phyloP scores from a whole-genome alignment of 768 basidiomycete genomes.

The Trametes gibbosa region DNA sequence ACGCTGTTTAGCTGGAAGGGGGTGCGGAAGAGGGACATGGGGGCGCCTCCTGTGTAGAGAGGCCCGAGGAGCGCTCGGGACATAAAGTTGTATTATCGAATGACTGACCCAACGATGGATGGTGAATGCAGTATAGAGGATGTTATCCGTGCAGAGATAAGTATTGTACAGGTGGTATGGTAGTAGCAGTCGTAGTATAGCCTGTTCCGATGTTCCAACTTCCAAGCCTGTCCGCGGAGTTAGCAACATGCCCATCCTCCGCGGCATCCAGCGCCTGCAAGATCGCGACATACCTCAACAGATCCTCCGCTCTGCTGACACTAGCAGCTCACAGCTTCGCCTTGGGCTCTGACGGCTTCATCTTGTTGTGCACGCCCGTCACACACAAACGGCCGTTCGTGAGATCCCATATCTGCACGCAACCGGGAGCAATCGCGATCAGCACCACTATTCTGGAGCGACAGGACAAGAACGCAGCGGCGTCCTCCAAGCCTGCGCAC shows the following conservation, averaged over 20 bases:
- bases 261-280: neutral
- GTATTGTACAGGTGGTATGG: neutral
- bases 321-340: neutral
- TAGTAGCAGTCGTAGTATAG: neutral
- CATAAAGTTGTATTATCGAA: neutral
- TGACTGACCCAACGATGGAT: no score
- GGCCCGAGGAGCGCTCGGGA: no score
- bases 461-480: no score
- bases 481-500: no score
- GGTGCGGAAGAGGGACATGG: neutral
- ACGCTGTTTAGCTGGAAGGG: neutral
- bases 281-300: no score
- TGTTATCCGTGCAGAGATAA: neutral
- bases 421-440: neutral
- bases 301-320: neutral
- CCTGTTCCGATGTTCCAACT: neutral
- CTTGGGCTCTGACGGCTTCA: constrained; percentile 13
- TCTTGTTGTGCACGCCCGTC: constrained; percentile 21
- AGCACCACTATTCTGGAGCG: neutral
- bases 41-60: neutral
- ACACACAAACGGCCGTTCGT: constrained; percentile 18
- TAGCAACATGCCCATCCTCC: neutral
- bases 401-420: constrained; percentile 20
- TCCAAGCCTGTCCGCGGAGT: neutral
- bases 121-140: no score